Percentiles rank a stretch among this genome's conserved stretches.
These are phyloP conservation scores for Dalbergia cultrata DNA, from an alignment of 306 rosid genomes.

Conservation along the genomic window DNA sequence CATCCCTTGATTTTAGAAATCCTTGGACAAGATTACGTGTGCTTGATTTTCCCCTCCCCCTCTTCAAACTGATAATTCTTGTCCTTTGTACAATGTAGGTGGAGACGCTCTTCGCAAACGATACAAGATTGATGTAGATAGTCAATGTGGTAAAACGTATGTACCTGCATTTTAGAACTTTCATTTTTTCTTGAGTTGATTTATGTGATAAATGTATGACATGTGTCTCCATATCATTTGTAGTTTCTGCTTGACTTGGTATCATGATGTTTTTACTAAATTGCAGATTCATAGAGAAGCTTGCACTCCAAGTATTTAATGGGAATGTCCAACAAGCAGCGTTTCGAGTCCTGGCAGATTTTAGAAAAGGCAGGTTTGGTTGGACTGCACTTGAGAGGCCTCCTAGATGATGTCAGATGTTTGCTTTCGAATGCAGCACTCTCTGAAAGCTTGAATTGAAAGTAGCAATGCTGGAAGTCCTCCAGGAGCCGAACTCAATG, in stretches of 20 bases:
- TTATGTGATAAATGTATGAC: constrained; percentile 1
- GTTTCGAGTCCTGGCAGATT: constrained; percentile 81
- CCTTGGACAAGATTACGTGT: constrained; percentile 9
- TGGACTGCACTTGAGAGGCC: constrained; percentile 96
- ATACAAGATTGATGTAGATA: constrained; percentile 76
- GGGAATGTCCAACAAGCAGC: constrained; percentile 86
- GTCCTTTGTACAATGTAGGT: constrained; percentile 56
- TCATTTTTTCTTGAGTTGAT: constrained; percentile 4
- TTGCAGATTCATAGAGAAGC: constrained; percentile 81
- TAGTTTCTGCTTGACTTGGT: constrained; percentile 28
- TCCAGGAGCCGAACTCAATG: constrained; percentile 29
- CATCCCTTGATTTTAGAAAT: not conserved
- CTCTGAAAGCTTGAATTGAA: constrained; percentile 23
- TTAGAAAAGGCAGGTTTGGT: constrained; percentile 87
- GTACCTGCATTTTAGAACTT: constrained; percentile 13
- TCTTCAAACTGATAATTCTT: constrained; percentile 8
- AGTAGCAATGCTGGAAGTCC: not conserved
- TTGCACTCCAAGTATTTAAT: constrained; percentile 76
- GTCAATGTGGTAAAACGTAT: constrained; percentile 76
- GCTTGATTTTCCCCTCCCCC: not conserved
- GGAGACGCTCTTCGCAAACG: constrained; percentile 67
- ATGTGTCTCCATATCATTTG: not conserved
- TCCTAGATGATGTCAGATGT: constrained; percentile 57
- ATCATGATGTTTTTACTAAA: constrained; percentile 14
- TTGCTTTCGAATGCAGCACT: constrained; percentile 24